Percentiles rank a stretch among this genome's conserved stretches.
These are phyloP conservation scores for Debaryomyces fabryi DNA, from an alignment of 1,139 yeast species.

Conservation along the genomic window DNA sequence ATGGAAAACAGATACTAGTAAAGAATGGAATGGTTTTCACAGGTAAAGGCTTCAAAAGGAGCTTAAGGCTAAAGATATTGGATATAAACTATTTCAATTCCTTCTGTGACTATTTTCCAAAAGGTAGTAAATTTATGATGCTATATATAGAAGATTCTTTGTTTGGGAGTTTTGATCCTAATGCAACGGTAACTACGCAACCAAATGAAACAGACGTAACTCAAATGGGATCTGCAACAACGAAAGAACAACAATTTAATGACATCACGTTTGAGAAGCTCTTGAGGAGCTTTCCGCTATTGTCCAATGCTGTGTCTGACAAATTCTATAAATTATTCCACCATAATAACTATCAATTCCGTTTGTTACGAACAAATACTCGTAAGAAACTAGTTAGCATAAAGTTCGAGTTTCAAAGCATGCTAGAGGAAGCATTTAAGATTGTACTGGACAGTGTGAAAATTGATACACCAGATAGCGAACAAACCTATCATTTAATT, in stretches of 20 bases:
- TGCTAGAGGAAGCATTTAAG: conserved; percentile 40
- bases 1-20: conserved; percentile 58
- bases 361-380: conserved; percentile 34
- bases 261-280: conserved; percentile 45
- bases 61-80: conserved; percentile 48
- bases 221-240: not conserved
- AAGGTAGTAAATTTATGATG: conserved; percentile 53
- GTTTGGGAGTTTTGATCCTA: conserved; percentile 32
- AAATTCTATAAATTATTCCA: conserved; percentile 48
- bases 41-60: conserved; percentile 58
- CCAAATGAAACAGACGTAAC: not conserved
- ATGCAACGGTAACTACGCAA: not conserved
- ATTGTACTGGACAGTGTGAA: conserved; percentile 47
- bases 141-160: conserved; percentile 56
- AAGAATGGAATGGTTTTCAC: conserved; percentile 59
- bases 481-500: conserved; percentile 36
- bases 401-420: conserved; percentile 34
- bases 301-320: conserved; percentile 50
- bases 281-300: conserved; percentile 48
- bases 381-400: conserved; percentile 32
- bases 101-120: conserved; percentile 49
- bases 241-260: not conserved
- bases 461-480: conserved; percentile 39
- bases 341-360: conserved; percentile 43
- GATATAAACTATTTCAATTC: conserved; percentile 47